Percentiles rank a stretch among this genome's conserved stretches.
Evolutionary conservation across 441 rosid species (phyloP).

Genomic region (Populus hybrid): DNA sequence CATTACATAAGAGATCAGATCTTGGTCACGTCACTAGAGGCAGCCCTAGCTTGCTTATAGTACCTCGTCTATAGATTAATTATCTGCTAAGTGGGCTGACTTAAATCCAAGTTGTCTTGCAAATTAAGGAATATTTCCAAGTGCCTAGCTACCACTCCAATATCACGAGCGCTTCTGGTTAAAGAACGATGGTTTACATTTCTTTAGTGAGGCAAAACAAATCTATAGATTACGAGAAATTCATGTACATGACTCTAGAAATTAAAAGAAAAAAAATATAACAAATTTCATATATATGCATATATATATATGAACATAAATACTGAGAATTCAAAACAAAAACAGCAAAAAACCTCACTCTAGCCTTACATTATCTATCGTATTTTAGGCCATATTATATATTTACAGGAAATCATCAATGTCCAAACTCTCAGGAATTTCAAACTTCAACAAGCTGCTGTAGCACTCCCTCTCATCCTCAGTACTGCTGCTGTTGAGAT

Average conservation of each 20-base stretch:
- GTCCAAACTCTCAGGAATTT: conserved; percentile 63
- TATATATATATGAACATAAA: conserved; percentile 5
- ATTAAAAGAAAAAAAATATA: not conserved
- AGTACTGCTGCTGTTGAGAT: conserved; percentile 37
- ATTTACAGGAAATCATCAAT: conserved; percentile 62
- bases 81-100: too few species aligned
- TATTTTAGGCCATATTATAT: not conserved
- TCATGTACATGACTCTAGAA: not conserved
- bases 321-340: not conserved
- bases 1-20: not conserved
- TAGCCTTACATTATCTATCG: not conserved
- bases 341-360: not conserved
- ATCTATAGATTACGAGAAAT: not conserved
- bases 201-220: too few species aligned
- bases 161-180: too few species aligned
- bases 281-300: not conserved
- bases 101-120: not conserved
- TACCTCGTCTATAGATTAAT: not conserved
- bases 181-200: too few species aligned
- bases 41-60: not conserved
- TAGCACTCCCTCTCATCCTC: conserved; percentile 68
- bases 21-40: not conserved
- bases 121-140: not conserved
- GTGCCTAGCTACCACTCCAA: not conserved
- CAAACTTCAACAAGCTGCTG: conserved; percentile 70